Evolutionary conservation across 2,329 filamentous ascomycete species (phyloP), one percentile per base, ranked within the genome.

Genomic region (Fusarium sp.): DNA sequence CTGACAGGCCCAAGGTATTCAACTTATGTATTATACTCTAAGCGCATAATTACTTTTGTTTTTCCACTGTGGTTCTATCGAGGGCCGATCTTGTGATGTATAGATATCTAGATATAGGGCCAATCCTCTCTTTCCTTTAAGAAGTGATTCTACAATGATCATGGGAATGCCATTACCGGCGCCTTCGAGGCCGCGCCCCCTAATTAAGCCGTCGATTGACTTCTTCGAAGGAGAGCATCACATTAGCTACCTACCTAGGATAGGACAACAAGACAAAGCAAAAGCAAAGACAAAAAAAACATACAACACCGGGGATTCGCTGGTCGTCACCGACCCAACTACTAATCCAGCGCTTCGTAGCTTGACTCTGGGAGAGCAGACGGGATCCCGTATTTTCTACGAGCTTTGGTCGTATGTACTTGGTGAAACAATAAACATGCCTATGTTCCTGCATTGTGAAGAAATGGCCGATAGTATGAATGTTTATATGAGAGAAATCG

Each of bases 291-390:
- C 7, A 22, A 14, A 27, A 40, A 11, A 32, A 47, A 67, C 62
- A 70, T 63, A 63, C 57, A 70, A 70, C 66, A 70, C 63, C 45
- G 41, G 67, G 67, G 56, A 69, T 69, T 69, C 55, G 65, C 66
- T 69, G 62, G 54, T 65, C 66, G 46, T 69, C 65, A 69, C 65
- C 54, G 65, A 62, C 67, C 61, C 58, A 69, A 55, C 60, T 69
- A 69, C 65, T 69, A 69, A 65, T 69, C 66, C 66, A 63, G 66
- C 65, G 61, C 65, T 69, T 69, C 54, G 60, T 37, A 69, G 66
- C 54, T 69, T 69, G 62, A 65, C 66, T 45, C 37, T 61, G 60
- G 65, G 65, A 65, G 66, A 69, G 66, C 66, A 30, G 55, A 65
- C 65, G 65, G 60, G 60, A 69, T 69, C 66, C 65, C 49, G 65